Percentiles rank a stretch among this genome's conserved stretches.
phyloP scores from a whole-genome alignment of 495 filamentous ascomycete genomes.

The Niebla homalea region DNA sequence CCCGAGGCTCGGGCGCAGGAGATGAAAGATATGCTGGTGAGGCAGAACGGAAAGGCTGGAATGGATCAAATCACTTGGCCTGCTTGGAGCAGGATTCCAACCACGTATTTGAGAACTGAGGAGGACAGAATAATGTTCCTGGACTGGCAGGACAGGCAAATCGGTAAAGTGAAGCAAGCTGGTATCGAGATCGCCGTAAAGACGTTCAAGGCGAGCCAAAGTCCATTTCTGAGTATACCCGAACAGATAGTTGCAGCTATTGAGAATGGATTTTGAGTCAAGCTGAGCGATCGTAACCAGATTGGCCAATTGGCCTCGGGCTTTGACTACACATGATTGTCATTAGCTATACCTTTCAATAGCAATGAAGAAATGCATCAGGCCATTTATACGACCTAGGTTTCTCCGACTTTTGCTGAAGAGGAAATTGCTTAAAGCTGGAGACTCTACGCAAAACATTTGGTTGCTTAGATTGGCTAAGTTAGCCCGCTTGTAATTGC shows the following conservation, averaged over 20 bases:
- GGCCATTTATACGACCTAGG: too few relatives aligned
- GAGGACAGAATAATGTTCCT: slow-evolving; percentile 23
- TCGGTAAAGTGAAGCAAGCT: slow-evolving; percentile 18
- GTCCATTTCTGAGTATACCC: slow-evolving; percentile 20
- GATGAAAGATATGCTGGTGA: slow-evolving; percentile 17
- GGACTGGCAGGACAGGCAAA: slow-evolving; percentile 26
- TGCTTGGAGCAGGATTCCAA: slow-evolving; percentile 28
- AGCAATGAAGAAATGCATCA: too few relatives aligned
- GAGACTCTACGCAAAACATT: too few relatives aligned
- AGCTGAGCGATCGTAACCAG: too few relatives aligned
- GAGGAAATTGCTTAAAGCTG: too few relatives aligned
- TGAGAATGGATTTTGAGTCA: slow-evolving; percentile 1
- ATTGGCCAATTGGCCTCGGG: too few relatives aligned
- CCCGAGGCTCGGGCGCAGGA: slow-evolving; percentile 10
- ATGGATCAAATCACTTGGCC: slow-evolving; percentile 11
- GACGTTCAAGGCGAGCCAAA: slow-evolving; percentile 22
- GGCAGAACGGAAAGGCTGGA: slow-evolving; percentile 22
- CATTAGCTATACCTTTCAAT: too few relatives aligned
- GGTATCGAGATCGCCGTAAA: slow-evolving; percentile 17
- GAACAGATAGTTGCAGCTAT: slow-evolving; percentile 17
- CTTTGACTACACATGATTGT: too few relatives aligned
- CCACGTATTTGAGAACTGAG: slow-evolving; percentile 24
- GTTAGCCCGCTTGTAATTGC: too few relatives aligned
- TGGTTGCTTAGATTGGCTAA: too few relatives aligned
- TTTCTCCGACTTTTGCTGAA: too few relatives aligned